Evolutionary conservation across 2,329 filamentous ascomycete genomes (phyloP), one percentile per base, ranked within the genome.

Genomic region (Diplodia intermedia): DNA sequence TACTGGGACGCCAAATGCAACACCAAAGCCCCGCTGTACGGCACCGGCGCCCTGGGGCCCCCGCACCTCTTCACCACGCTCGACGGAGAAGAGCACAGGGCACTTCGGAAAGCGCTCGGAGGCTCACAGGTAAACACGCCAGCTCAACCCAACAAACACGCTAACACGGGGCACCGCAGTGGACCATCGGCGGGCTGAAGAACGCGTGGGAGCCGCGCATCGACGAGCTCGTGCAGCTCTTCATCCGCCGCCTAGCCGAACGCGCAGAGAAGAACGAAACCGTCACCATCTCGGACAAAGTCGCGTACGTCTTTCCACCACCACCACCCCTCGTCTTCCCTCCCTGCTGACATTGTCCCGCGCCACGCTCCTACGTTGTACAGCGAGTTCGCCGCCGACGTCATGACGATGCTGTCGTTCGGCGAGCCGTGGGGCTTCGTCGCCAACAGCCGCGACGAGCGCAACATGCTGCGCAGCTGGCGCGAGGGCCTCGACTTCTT

Each of bases 341-440:
- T 23, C 2, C 2, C 33, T 18, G 23, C 55, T 60, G 38, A 52
- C 6, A 1, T 4, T 9, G 8, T 23, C 5, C 18, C 4, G 4
- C n/a, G 7, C 18, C 5, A 47, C 31, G 31, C 23, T 26, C 2
- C 23, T 26, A 26, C 23, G 23, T 26, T 2, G 2, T 26, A 26
- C 29, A 73, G 73, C 20, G 75, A 81, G 68, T 82, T 80, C 69
- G 79, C 79, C 2, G 78, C 79, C 4, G 80, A 82, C 56, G 77
- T 81, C 50, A 79, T 82, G 75, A 78, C 77, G 8, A 78, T 79
- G 73, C 73, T 82, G 9, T 75, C 74, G 2, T 82, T 82, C 68
- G 73, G 71, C 4, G 56, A 75, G 3, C 72, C 79, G 3, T 82
- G 79, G 73, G 80, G 80, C 0, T 79, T 79, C 63, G 77, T 82